Evolutionary conservation across 257 asterid genomes (phyloP).

Genomic region (Perilla frutescens): DNA sequence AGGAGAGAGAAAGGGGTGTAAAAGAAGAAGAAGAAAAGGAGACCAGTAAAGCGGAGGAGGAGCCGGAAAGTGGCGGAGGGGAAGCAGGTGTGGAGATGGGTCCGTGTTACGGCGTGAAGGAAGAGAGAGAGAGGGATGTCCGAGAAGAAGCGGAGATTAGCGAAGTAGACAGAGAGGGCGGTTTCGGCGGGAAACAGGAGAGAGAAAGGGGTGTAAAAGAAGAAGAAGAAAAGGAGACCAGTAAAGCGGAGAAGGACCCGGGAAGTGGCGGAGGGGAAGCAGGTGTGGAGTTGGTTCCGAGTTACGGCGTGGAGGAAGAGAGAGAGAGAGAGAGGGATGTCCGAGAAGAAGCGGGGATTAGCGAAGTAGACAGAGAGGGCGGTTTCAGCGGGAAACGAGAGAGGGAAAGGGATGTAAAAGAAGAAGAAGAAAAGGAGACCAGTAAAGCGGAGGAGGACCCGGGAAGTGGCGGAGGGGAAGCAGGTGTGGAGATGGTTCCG

Average conservation of each 20-base stretch:
- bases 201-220: too few species aligned
- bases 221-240: too few species aligned
- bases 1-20: too few species aligned
- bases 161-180: background rate
- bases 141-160: background rate
- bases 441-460: background rate
- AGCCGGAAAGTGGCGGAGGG: too few species aligned
- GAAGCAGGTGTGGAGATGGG: too few species aligned
- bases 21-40: too few species aligned
- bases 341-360: conserved; percentile 22
- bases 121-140: background rate
- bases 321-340: conserved; percentile 3
- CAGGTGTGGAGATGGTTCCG: background rate
- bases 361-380: conserved; percentile 23
- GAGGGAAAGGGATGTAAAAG: conserved; percentile 21
- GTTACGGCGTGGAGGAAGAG: background rate
- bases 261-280: background rate
- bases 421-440: background rate
- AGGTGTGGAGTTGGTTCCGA: background rate
- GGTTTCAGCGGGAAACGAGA: background rate
- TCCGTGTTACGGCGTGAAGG: too few species aligned
- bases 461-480: background rate
- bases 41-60: too few species aligned
- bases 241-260: background rate
- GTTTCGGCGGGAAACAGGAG: background rate